Base-by-base conservation (phyloP, 2,329 filamentous ascomycete genomes). In the Colletotrichum destructivum region DNA sequence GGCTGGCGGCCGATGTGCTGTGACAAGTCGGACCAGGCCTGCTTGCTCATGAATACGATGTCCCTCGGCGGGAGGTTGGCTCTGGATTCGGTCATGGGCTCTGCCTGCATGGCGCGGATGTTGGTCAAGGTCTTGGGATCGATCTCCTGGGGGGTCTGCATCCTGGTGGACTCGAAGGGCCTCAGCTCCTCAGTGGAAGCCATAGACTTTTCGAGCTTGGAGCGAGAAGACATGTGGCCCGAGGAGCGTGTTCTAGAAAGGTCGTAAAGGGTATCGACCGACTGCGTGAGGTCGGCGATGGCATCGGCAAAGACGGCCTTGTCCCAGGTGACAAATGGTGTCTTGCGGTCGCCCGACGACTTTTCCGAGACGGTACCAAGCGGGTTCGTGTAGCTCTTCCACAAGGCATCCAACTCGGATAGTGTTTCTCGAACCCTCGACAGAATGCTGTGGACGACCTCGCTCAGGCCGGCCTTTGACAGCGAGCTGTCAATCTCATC, bases 211-310 rank as follows among this genome's bases (percentile, higher is more conserved):
- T 81, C 80, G 0, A 80, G 77, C 69, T 77, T 82, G 77, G 74
- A 79, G 73, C 69, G 77, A 56, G 73, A 79, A 70, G 81, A 78
- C 13, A 81, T 76, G 3, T 82, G 80, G 1, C 81, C 83, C 1
- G 86, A 86, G 0, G 87, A 85, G 23, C 92, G 86, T 16, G 92
- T 92, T 61, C 91, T 85, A 0, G 93, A 94, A 16, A 95, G 84
- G 77, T 95, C 92, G 79, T 93, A 95, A 1, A 96, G 86, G 0
- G 92, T 94, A 80, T 95, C 93, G 79, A 95, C 94, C 2, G 92
- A 94, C 7, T 90, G 89, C 18, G 92, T 95, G 74, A 95, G 84
- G 76, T 95, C 93, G 73, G 88, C 88, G 49, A 95, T 88, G 16
- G 95, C 84, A 76, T 94, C 92, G 76, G 93, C 90, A 75, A 95